Base-by-base conservation (phyloP, 192 early-diverging fungal genomes). In the Coemansia erecta region DNA sequence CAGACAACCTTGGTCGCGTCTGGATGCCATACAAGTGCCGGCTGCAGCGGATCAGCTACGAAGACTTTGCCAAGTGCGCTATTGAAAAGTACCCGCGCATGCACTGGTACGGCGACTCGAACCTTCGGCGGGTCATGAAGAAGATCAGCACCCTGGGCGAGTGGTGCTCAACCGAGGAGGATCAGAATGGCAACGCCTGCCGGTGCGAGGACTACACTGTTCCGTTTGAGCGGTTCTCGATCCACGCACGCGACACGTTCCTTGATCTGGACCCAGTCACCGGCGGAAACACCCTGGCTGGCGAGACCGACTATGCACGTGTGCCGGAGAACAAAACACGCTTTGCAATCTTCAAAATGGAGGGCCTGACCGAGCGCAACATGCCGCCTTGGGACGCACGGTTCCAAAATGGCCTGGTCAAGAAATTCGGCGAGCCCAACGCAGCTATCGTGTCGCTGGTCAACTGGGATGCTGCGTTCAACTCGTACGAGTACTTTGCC, bases 391-490 rank as follows among this genome's bases (percentile, higher is more conserved):
- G 81, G 80, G 48, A 63, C 9, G 43, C 37, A 1, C 45, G 51
- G 5, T 71, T 82, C 52, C 49, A 42, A 0, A 42, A 44, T 0
- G 52, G 37, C 0, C 33, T 50, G 10, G 37, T 28, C 12, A 40
- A 24, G 10, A 39, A 12, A 3, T 63, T 40, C 19, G 57, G 58
- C 3, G 26, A 59, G 31, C 9, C 70, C 73, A 8, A 28, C 62
- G 39, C 55, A 35, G 17, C 73, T 2, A 64, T 84, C 2, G 31
- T 80, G 17, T 73, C 77, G n/a, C 56, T 84, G 47, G 75, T 64
- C 4, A 82, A 82, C 49, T 84, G 83, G 83, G 83, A 84, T 43
- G 47, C 74, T 0, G 78, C 83, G 3, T 84, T 76, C 51, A 48
- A 56, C 39, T 52, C 63, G 7, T 66, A 66, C 11, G 51, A 19